Percentiles rank a stretch among this genome's conserved stretches.
phyloP scores from a whole-genome alignment of 306 rosid species.

The Citrullus colocynthis region DNA sequence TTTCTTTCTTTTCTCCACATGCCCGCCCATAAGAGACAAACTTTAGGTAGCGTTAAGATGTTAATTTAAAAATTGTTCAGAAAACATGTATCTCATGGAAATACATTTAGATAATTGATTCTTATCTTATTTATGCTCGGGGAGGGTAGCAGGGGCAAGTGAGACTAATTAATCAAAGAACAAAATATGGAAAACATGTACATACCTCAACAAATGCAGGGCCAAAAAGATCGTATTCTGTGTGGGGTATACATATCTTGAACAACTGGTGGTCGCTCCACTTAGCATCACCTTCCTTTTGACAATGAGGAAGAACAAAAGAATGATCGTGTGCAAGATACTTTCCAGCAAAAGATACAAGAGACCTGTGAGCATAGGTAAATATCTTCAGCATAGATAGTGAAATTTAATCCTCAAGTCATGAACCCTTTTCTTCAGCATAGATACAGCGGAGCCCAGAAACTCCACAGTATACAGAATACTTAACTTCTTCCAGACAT shows the following conservation, averaged over 20 bases:
- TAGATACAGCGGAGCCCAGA: background rate
- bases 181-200: slow-evolving; percentile 17
- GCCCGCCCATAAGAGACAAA: background rate
- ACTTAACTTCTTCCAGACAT: background rate
- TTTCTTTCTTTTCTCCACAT: background rate
- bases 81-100: background rate
- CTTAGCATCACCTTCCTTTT: slow-evolving; percentile 26
- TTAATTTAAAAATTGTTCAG: background rate
- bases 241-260: slow-evolving; percentile 60
- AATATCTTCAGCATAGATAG: slow-evolving; percentile 8
- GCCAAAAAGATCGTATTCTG: slow-evolving; percentile 52
- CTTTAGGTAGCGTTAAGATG: background rate
- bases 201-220: slow-evolving; percentile 93
- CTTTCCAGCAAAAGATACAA: slow-evolving; percentile 78
- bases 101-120: background rate
- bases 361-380: slow-evolving; percentile 57
- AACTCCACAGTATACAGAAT: background rate
- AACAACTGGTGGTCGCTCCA: slow-evolving; percentile 51
- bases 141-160: background rate
- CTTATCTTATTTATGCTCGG: background rate
- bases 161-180: slow-evolving; percentile 7
- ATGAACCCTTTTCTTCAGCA: background rate
- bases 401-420: background rate
- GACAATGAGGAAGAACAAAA: slow-evolving; percentile 34
- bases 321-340: slow-evolving; percentile 47